Evolutionary conservation across 768 basidiomycete genomes (phyloP).

Genomic region (Suillus decipiens): DNA sequence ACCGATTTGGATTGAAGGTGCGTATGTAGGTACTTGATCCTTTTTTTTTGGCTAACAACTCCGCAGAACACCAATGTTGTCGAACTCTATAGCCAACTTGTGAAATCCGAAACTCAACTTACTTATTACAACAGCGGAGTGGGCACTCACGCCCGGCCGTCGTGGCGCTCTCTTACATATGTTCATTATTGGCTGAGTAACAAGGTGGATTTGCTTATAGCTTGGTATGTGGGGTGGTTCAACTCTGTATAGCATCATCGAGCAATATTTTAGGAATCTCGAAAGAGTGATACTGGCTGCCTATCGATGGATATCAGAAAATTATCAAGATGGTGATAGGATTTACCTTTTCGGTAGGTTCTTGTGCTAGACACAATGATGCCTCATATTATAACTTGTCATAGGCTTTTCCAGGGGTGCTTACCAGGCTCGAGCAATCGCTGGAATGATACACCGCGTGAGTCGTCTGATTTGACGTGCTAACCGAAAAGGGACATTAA

Average conservation of each 20-base stretch:
- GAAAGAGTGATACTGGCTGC: slow-evolving; percentile 28
- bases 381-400: not conserved
- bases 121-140: slow-evolving; percentile 35
- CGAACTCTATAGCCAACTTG: slow-evolving; percentile 28
- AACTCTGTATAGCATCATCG: not conserved
- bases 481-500: not conserved
- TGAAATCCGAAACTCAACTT: slow-evolving; percentile 23
- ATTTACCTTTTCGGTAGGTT: slow-evolving; percentile 41
- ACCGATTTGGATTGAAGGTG: slow-evolving; percentile 11
- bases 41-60: not conserved
- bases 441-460: slow-evolving; percentile 40
- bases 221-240: slow-evolving; percentile 22
- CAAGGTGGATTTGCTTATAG: slow-evolving; percentile 33
- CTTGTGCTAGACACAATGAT: not conserved
- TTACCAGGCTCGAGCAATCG: slow-evolving; percentile 40
- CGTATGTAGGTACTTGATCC: not conserved
- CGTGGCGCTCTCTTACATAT: slow-evolving; percentile 18
- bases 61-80: slow-evolving; percentile 34
- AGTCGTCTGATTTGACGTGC: not conserved
- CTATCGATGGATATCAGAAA: slow-evolving; percentile 36
- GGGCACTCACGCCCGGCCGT: slow-evolving; percentile 29
- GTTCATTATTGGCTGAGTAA: slow-evolving; percentile 23
- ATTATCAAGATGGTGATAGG: slow-evolving; percentile 30
- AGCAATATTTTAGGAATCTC: slow-evolving; percentile 28
- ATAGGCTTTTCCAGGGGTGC: slow-evolving; percentile 45